Evolutionary conservation across 768 basidiomycete genomes (phyloP).

Genomic region (Suillus americanus): DNA sequence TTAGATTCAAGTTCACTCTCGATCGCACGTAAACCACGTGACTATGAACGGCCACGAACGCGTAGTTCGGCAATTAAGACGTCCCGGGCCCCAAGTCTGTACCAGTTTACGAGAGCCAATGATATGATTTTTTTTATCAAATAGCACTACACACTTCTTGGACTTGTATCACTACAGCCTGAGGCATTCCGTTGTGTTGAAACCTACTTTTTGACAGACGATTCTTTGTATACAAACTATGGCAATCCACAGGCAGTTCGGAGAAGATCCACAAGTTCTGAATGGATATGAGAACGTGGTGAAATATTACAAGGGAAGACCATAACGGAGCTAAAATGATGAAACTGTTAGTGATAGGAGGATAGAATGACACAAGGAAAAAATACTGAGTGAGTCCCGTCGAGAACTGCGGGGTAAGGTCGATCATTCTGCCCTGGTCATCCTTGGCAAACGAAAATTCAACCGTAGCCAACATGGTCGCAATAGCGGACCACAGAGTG

Average conservation of each 20-base stretch:
- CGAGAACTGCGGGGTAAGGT: conserved; percentile 4
- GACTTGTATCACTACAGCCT: not conserved
- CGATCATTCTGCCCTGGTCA: conserved; percentile 5
- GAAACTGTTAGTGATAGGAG: not conserved
- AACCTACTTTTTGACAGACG: not conserved
- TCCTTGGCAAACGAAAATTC: not conserved
- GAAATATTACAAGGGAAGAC: conserved; percentile 2
- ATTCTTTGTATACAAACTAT: not conserved
- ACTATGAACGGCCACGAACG: not conserved
- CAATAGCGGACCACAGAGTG: conserved; percentile 7
- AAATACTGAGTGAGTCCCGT: not conserved
- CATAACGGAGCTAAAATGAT: not conserved
- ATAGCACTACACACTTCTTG: too few species aligned
- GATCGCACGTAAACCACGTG: not conserved
- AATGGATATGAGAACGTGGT: not conserved
- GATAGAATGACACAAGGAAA: not conserved
- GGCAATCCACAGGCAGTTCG: not conserved
- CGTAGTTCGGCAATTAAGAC: too few species aligned
- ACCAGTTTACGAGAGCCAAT: too few species aligned
- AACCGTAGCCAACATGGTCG: conserved; percentile 6
- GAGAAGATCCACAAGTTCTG: not conserved
- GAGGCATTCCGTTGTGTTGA: not conserved
- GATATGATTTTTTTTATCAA: too few species aligned
- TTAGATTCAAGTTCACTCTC: not conserved
- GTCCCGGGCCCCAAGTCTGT: too few species aligned